phyloP scores from a whole-genome alignment of 1,139 yeast genomes.

The Insectozyma bohioensis region DNA sequence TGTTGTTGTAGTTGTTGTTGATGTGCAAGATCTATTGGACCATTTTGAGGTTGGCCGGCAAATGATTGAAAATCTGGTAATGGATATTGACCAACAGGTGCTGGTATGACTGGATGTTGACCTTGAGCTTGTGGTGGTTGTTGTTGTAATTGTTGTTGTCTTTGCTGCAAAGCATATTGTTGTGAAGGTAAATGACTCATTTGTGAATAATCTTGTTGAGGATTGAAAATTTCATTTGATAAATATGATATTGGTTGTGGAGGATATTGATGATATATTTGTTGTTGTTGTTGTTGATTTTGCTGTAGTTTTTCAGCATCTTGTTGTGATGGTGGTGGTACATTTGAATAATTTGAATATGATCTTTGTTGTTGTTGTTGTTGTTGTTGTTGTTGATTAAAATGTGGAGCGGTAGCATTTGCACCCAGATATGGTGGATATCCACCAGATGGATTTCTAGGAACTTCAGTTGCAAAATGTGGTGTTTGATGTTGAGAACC shows the following conservation, averaged over 20 bases:
- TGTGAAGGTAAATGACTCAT: conserved; percentile 6
- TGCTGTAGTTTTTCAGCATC: conserved; percentile 10
- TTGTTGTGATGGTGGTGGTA: conserved; percentile 6
- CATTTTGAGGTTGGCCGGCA: not conserved
- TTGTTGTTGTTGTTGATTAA: conserved; percentile 2
- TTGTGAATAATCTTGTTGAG: conserved; percentile 9
- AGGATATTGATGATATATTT: conserved; percentile 13
- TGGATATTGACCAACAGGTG: conserved; percentile 6
- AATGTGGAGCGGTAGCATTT: no score
- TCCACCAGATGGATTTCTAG: not conserved
- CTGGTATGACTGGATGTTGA: conserved; percentile 7
- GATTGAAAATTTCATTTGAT: conserved; percentile 10
- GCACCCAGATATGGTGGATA: no score
- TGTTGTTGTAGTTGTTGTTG: conserved; percentile 3
- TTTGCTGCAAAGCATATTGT: conserved; percentile 8
- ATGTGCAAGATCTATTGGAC: conserved; percentile 1
- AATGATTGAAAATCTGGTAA: conserved; percentile 5
- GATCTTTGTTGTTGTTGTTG: not conserved
- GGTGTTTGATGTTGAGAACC: no score
- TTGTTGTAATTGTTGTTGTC: conserved; percentile 8
- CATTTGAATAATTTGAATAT: not conserved
- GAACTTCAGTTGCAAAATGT: no score
- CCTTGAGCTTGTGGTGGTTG: conserved; percentile 8
- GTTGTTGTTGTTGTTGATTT: conserved; percentile 7
- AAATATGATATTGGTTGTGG: conserved; percentile 13